Evolutionary conservation across 768 basidiomycete genomes (phyloP), one percentile per base, ranked within the genome.

Genomic region (Psilocybe cyanescens): DNA sequence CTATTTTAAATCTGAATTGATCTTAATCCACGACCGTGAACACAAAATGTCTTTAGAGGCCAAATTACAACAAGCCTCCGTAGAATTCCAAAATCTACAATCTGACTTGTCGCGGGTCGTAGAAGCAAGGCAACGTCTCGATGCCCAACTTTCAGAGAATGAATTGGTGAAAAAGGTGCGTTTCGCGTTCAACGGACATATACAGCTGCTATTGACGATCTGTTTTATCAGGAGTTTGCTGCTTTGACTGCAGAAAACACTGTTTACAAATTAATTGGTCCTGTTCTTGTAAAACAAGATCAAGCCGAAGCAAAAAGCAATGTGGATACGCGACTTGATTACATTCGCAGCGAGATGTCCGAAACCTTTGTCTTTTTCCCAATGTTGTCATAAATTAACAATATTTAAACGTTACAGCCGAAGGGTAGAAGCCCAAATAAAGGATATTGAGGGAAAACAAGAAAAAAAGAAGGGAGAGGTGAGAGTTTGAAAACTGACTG

Each of bases 181-280:
- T 41, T 16, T 6, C 29, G 24, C 24, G 24, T 45, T 51, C 19
- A 31, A 31, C 28, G 12, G 9, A 28, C 35, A 11, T 31, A 29
- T 17, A 3, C 2, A 12, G 28, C 49, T 19, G 9, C 28, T 28
- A 16, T n/a, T n/a, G 17, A 41, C 14, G 6, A 39, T 51, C 50
- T 30, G 54, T 56, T 58, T 58, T 3, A 47, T 28, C 71, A 98
- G 95, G 97, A 98, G 77, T 95, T 99, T 70, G 77, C 81, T 16
- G 78, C 81, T 30, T 74, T 98, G 58, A 89, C 88, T 46, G 78
- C 87, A 3, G 83, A 87, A 61, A 97, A 95, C 71, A 83, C 81
- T 14, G 85, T 99, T 6, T 99, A 88, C 81, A 99, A 98, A 78
- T 85, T 92, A 31, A 84, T 97, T 41, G 97, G 97, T 1, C 94